Percentiles rank a stretch among this genome's conserved stretches.
These are phyloP conservation scores for Saturnispora dispora DNA, from an alignment of 805 yeast species.

Conservation along the genomic window DNA sequence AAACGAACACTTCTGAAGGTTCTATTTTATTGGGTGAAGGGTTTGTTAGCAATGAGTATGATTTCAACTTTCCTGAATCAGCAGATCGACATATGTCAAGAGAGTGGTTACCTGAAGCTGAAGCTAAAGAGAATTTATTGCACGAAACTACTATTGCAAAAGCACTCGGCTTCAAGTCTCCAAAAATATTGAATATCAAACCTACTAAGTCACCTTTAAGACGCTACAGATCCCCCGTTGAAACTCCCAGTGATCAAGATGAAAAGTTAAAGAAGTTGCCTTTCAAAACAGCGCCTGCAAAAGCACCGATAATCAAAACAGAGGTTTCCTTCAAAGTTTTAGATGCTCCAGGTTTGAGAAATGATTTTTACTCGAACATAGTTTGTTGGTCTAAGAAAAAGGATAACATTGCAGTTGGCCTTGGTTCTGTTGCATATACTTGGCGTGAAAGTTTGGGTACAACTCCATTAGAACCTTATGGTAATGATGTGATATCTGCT, in stretches of 20 bases:
- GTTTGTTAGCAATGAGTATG: background rate
- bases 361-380: slow-evolving; percentile 71
- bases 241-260: slow-evolving; percentile 3
- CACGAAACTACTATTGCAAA: slow-evolving; percentile 38
- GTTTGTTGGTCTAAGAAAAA: slow-evolving; percentile 58
- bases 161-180: slow-evolving; percentile 38
- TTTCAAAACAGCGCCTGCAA: background rate
- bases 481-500: slow-evolving; percentile 41
- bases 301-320: slow-evolving; percentile 24
- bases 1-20: background rate
- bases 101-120: background rate
- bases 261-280: background rate
- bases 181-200: slow-evolving; percentile 34
- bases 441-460: slow-evolving; percentile 53
- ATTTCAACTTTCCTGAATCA: background rate
- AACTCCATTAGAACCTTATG: slow-evolving; percentile 33
- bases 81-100: background rate
- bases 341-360: slow-evolving; percentile 62
- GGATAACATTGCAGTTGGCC: slow-evolving; percentile 54
- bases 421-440: slow-evolving; percentile 46
- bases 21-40: background rate
- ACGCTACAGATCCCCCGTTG: background rate
- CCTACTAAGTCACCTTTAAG: slow-evolving; percentile 16
- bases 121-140: background rate
- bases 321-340: slow-evolving; percentile 42